Base-by-base conservation (phyloP, 2,329 filamentous ascomycete genomes). In the Talaromyces sp. region DNA sequence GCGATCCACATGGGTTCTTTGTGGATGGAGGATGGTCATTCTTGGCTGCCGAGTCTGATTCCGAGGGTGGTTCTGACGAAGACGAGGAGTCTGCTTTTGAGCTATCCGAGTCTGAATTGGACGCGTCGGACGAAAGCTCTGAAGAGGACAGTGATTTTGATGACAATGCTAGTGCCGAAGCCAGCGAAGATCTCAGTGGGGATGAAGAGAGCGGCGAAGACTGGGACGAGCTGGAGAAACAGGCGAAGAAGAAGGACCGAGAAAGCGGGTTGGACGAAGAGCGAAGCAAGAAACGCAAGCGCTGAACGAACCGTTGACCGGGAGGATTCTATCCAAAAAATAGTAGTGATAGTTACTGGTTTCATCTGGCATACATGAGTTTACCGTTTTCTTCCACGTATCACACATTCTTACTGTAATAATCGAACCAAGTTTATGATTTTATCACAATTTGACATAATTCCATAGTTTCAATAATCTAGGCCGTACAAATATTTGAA, bases 71-170 rank as follows among this genome's bases (percentile, higher is more conserved):
- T 1, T 87, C 86, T 1, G 87, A 89, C 11, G 88, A 91, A 64
- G 90, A 94, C 58, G 90, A 94, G 63, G 94, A 97, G 75, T 91
- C 87, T 3, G 92, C 90, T 8, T 99, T 97, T 69, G 94, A 97
- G 75, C 89, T 96, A 58, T 88, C 85, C 24, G 93, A 96, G 62
- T 88, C 87, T 3, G 94, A 97, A 65, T 78, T 97, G 41, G 86
- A 82, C 14, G 80, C 79, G 29, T 83, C 80, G 1, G 91, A 93
- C 35, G 91, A 91, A 70, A 89, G 83, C 14, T 91, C 87, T 10
- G 93, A 96, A 66, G 92, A 95, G 48, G 94, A 91, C 61, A 94
- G 89, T 21, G 92, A 97, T 63, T 97, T 94, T 71, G 92, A 96
- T 69, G 93, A 93, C 70, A 92, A 96, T 64, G 93, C 91, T 31